Evolutionary conservation across 2,329 filamentous ascomycete species (phyloP).

Genomic region (Didymella sp.): DNA sequence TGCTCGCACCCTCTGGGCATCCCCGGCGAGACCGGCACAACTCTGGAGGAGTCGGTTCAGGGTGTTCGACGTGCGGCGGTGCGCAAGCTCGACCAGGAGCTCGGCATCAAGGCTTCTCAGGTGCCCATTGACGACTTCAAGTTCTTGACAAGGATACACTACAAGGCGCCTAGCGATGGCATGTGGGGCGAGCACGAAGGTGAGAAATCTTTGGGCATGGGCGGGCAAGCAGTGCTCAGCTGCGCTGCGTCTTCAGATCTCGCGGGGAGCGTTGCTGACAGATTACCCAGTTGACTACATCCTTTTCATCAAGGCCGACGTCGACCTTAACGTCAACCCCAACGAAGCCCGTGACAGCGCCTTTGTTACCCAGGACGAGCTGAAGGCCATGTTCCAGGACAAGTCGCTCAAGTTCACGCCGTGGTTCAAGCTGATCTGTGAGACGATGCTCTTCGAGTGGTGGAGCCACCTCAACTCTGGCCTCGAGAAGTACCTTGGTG

Average conservation of each 20-base stretch:
- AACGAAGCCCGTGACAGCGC: conserved; percentile 89
- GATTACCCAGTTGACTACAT: conserved; percentile 85
- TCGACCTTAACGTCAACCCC: conserved; percentile 78
- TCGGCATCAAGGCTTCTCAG: conserved; percentile 88
- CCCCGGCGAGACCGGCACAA: conserved; percentile 86
- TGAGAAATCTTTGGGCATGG: conserved; percentile 60
- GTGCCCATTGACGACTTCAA: conserved; percentile 90
- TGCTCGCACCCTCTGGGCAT: conserved; percentile 96
- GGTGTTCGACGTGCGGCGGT: conserved; percentile 92
- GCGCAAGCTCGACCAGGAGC: conserved; percentile 91
- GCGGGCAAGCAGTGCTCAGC: background rate
- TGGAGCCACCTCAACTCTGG: conserved; percentile 85
- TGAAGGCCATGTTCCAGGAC: conserved; percentile 86
- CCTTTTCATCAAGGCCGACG: conserved; percentile 88
- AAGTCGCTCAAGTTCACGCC: conserved; percentile 86
- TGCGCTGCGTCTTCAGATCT: conserved; percentile 21
- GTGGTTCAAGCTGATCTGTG: conserved; percentile 99
- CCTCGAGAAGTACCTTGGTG: conserved; percentile 83
- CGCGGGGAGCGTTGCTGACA: conserved; percentile 29
- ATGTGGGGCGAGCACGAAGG: conserved; percentile 99
- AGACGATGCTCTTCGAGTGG: conserved; percentile 98
- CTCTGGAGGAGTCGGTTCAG: conserved; percentile 77
- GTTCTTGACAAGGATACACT: conserved; percentile 96
- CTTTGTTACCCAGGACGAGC: conserved; percentile 82
- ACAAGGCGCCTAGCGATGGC: conserved; percentile 94